These are phyloP conservation scores for Lachnum nothofagi DNA, from an alignment of 2,329 filamentous ascomycete species.

Conservation along the genomic window DNA sequence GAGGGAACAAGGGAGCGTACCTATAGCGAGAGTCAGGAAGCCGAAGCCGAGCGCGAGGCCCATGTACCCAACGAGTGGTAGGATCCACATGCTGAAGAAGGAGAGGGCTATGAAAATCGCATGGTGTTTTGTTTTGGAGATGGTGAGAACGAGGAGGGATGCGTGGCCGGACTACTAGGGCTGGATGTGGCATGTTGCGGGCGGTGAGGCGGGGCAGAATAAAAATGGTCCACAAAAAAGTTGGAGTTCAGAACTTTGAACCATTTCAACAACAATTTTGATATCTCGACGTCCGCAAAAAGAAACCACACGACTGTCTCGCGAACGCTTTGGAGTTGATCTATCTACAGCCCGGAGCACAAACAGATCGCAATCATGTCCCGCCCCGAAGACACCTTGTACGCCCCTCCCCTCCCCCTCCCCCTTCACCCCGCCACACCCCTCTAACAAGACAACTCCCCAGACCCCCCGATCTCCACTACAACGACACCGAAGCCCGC, in stretches of 20 bases:
- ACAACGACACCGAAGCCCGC: constrained; percentile 89
- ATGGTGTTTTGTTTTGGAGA: constrained; percentile 17
- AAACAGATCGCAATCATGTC: constrained; percentile 64
- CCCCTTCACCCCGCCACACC: constrained; percentile 16
- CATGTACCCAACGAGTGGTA: constrained; percentile 84
- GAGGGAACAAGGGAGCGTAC: constrained; percentile 41
- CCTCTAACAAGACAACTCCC: neutral
- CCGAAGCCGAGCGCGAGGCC: constrained; percentile 84
- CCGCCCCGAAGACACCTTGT: constrained; percentile 93
- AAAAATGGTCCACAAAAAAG: constrained; percentile 15
- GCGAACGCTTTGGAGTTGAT: too few relatives aligned
- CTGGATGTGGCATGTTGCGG: neutral
- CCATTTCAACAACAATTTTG: too few relatives aligned
- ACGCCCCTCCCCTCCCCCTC: constrained; percentile 33
- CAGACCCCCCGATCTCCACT: constrained; percentile 92
- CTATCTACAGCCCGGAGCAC: constrained; percentile 21
- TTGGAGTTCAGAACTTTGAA: too few relatives aligned
- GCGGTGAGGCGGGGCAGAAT: constrained; percentile 12
- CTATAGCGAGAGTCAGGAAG: constrained; percentile 91
- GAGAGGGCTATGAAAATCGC: constrained; percentile 22
- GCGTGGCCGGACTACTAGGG: constrained; percentile 1
- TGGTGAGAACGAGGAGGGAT: neutral
- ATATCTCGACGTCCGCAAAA: too few relatives aligned
- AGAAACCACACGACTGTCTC: too few relatives aligned
- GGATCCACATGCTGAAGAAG: constrained; percentile 67